Base-by-base conservation (phyloP, 495 filamentous ascomycete species). In the Penicillium lividum region DNA sequence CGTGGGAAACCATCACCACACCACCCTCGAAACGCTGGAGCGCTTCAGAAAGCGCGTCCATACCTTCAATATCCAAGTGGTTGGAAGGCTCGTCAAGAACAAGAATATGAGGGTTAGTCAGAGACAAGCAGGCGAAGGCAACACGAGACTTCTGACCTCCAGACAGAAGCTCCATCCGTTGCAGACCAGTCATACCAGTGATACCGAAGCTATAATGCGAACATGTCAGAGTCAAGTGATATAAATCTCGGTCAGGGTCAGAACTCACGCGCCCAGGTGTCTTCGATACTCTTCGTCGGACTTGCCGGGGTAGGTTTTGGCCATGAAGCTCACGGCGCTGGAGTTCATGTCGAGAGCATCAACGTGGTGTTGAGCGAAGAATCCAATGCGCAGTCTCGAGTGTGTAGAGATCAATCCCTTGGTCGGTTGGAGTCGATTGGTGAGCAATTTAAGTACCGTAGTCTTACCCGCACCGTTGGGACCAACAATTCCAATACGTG, bases 391-490 rank as follows among this genome's bases (percentile, higher is more conserved):
- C 34, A 99, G 79, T 44, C 94, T 84, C 3, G 93, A 86, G 73
- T 99, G 86, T 63, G 90, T 85, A 4, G 90, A 92, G 52, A 99
- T 94, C 43, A 91, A 68, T 57, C 94, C 94, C 36, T 82, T 81
- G 1, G 88, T 89, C 3, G 94, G 84, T 53, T 83, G 63, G 3
- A 99, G 82, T 65, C 91, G 88, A 57, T 91, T 91, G 63, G 94
- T 97, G 54, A 99, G 86, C 4, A 99, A 84, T 68, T 97, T 97
- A 58, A 99, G 79, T 13, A 97, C 87, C 0, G 94, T 99, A 2
- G 94, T 99, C 74, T 99, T 99, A 80, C 94, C 94, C 31, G 95
- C 93, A 73, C 94, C 93, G 80, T 99, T 99, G 61, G 95, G 95
- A 15, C 95, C 95, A 8, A 99, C 92, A 66, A 99, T 99, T 63